Evolutionary conservation across 441 rosid genomes (phyloP).

Genomic region (Adansonia rubrostipa): DNA sequence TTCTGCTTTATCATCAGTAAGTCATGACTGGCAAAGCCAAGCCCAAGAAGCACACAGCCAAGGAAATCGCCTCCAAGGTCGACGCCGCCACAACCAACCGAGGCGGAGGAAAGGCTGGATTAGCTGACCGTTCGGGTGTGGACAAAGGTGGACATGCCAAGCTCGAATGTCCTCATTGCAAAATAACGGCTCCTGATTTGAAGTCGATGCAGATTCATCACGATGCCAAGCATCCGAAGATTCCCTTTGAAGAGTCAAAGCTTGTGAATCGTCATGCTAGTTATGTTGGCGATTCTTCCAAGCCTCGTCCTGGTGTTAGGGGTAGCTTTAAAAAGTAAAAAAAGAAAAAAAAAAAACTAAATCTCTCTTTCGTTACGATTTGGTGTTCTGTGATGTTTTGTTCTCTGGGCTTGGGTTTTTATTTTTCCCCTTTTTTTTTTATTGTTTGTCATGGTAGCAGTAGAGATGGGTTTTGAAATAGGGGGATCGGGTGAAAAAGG

Average conservation of each 20-base stretch:
- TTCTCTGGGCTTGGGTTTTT: constrained; percentile 3
- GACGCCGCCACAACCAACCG: constrained; percentile 90
- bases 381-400: background rate
- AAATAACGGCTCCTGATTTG: constrained; percentile 76
- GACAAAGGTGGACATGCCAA: constrained; percentile 98
- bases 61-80: constrained; percentile 77
- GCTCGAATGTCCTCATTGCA: constrained; percentile 93
- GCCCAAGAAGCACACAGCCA: constrained; percentile 99
- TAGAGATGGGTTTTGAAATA: background rate
- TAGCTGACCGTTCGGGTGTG: constrained; percentile 66
- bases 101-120: constrained; percentile 93
- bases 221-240: constrained; percentile 88
- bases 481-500: background rate
- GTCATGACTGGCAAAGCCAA: constrained; percentile 95
- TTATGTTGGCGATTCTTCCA: constrained; percentile 28
- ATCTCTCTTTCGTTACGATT: background rate
- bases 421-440: background rate
- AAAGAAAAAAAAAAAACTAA: background rate
- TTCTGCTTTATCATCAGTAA: background rate
- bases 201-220: constrained; percentile 98
- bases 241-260: constrained; percentile 73
- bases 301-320: constrained; percentile 61
- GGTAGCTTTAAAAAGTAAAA: constrained; percentile 77
- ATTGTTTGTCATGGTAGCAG: constrained; percentile 11
- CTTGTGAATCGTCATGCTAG: constrained; percentile 63